Evolutionary conservation across 2,329 filamentous ascomycete genomes (phyloP).

Genomic region (Lasiodiplodia gonubiensis): DNA sequence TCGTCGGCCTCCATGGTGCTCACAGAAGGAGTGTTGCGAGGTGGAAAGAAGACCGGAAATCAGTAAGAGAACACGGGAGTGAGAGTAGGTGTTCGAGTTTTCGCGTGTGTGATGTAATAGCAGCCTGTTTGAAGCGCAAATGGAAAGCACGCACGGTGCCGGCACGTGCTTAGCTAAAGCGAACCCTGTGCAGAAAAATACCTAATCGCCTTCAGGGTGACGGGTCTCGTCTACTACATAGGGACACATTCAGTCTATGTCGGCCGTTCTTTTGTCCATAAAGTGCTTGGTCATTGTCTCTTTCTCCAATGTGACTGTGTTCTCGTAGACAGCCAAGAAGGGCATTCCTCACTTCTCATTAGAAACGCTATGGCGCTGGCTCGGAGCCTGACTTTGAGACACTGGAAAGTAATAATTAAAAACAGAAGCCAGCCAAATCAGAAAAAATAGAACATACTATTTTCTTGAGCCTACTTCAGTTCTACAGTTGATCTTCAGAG

Average conservation of each 20-base stretch:
- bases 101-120: not conserved
- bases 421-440: too few species aligned
- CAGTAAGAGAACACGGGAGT: not conserved
- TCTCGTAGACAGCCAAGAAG: not conserved
- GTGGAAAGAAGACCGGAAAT: accelerated
- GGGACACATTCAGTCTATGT: too few species aligned
- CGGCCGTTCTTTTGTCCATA: not conserved
- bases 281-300: not conserved
- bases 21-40: not conserved
- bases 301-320: not conserved
- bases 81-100: not conserved
- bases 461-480: too few species aligned
- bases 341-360: too few species aligned
- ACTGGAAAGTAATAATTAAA: too few species aligned
- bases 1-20: not conserved
- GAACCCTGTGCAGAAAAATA: not conserved
- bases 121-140: too few species aligned
- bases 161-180: not conserved
- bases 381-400: too few species aligned
- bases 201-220: not conserved
- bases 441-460: too few species aligned
- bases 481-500: too few species aligned
- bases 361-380: too few species aligned
- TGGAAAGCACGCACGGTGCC: too few species aligned
- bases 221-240: not conserved